Percentiles rank a stretch among this genome's conserved stretches.
Evolutionary conservation across 2,329 filamentous ascomycete genomes (phyloP).

Genomic region (Aspergillus vadensis): DNA sequence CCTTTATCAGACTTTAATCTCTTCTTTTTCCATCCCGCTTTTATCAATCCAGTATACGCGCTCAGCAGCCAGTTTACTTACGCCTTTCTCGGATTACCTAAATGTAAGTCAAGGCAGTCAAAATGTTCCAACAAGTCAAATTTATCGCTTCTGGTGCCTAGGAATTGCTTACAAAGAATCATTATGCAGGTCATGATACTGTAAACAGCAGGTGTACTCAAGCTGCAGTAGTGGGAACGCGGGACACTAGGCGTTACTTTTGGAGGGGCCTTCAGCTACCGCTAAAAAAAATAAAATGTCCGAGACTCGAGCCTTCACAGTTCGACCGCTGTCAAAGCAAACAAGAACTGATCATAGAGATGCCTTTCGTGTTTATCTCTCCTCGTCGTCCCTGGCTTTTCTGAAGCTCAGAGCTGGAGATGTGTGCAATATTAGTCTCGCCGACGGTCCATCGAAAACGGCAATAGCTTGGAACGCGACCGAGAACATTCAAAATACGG

Average conservation of each 20-base stretch:
- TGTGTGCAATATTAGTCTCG: slow-evolving; percentile 48
- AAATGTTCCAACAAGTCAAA: not conserved
- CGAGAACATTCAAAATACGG: slow-evolving; percentile 65
- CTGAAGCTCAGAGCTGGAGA: slow-evolving; percentile 61
- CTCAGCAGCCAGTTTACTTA: too few species aligned
- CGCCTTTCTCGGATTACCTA: too few species aligned
- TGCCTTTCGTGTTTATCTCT: slow-evolving; percentile 61
- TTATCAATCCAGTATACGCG: too few species aligned
- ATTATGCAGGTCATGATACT: not conserved
- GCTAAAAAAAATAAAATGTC: slow-evolving; percentile 33
- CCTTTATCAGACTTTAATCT: too few species aligned
- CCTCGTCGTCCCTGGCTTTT: slow-evolving; percentile 57
- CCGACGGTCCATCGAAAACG: slow-evolving; percentile 49
- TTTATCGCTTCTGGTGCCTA: too few species aligned
- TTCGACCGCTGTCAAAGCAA: slow-evolving; percentile 56
- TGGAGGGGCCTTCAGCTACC: not conserved
- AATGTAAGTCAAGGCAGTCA: not conserved
- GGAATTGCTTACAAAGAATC: not conserved
- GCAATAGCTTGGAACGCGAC: slow-evolving; percentile 65
- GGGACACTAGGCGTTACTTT: not conserved
- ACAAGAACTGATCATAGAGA: slow-evolving; percentile 54
- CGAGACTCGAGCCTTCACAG: slow-evolving; percentile 50
- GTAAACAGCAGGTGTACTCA: not conserved
- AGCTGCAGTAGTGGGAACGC: not conserved
- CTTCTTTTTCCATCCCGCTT: too few species aligned